Evolutionary conservation across 352 stramenopile species (phyloP).

Genomic region (Pelagophyceae sp.): DNA sequence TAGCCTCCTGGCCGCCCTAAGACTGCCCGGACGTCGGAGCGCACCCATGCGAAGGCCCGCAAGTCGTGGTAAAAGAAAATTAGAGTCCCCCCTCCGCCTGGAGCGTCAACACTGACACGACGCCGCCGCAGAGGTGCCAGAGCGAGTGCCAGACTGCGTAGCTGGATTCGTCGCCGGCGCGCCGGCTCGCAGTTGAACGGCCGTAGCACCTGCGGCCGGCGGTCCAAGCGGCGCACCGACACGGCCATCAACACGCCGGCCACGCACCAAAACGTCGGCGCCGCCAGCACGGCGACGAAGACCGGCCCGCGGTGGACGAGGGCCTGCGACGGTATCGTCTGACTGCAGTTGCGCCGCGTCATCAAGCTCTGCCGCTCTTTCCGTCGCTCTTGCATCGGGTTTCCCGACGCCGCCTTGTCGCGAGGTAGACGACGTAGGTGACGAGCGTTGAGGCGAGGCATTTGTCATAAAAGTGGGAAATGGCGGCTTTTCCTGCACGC

Average conservation of each 20-base stretch:
- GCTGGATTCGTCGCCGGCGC: neutral
- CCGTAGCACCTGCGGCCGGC: neutral
- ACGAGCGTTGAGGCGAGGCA: neutral
- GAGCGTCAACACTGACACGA: neutral
- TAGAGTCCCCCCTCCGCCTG: too few species aligned
- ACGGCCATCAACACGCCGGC: neutral
- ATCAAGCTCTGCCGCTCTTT: neutral
- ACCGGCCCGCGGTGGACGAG: neutral
- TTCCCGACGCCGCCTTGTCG: neutral
- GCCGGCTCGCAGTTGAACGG: neutral
- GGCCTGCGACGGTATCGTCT: neutral
- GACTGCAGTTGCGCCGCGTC: neutral
- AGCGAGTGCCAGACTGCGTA: constrained; percentile 2
- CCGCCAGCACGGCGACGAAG: neutral
- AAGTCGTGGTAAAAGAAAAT: too few species aligned
- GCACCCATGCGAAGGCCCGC: too few species aligned
- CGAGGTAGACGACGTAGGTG: neutral
- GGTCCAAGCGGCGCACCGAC: neutral
- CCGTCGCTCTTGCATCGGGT: too few species aligned
- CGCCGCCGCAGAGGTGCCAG: neutral
- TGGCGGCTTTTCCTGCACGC: too few species aligned
- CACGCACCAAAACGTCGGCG: neutral
- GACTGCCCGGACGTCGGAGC: too few species aligned
- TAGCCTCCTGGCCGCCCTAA: too few species aligned
- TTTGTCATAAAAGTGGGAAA: neutral